Evolutionary conservation across 345 rosid genomes (phyloP), one percentile per base, ranked within the genome.

Genomic region (Lepidium didymum): DNA sequence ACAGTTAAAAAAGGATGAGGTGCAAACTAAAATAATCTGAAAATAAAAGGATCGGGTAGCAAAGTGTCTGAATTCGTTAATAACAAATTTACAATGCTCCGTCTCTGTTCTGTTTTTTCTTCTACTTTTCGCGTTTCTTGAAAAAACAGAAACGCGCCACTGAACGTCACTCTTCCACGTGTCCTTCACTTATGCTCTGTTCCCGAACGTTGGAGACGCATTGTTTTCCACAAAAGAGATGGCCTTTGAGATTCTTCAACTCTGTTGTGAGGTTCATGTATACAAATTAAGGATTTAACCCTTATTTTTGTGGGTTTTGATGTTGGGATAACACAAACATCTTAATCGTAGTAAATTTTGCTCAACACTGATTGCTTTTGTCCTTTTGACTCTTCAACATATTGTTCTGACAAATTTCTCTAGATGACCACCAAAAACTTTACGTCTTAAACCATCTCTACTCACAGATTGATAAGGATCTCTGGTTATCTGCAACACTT

Each of bases 141-240:
- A 29, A 66, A 66, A 29, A 29, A 16, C 9, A 41, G 19, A 56
- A 44, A 42, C 72, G 37, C 64, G 72, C 72, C 55, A 44, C 45
- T 31, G 10, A 56, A 67, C 55, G 10, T 34, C 35, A 33, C 5
- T 4, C 46, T 35, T 56, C 64, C 64, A 44, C 64, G 55, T 56
- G 64, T 56, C 46, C 29, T 6, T 23, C 37, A 19, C 64, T 37
- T 11, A 23, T 5, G 3, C 13, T 67, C 63, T 55, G 35, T 33
- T 41, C 33, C 36, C 52, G 3, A 18, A 18, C 4, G 19, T 16
- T 6, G 42, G 40, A 4, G 49, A 29, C 59, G 53, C 36, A 65
- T 25, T 4, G 25, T 13, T 27, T 27, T 27, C 31, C 31, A 27
- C 31, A 27, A 27, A 27, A 27, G 6, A 27, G 40, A 40, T 16